phyloP scores from a whole-genome alignment of 768 basidiomycete genomes.

The Termitomyces sp. region DNA sequence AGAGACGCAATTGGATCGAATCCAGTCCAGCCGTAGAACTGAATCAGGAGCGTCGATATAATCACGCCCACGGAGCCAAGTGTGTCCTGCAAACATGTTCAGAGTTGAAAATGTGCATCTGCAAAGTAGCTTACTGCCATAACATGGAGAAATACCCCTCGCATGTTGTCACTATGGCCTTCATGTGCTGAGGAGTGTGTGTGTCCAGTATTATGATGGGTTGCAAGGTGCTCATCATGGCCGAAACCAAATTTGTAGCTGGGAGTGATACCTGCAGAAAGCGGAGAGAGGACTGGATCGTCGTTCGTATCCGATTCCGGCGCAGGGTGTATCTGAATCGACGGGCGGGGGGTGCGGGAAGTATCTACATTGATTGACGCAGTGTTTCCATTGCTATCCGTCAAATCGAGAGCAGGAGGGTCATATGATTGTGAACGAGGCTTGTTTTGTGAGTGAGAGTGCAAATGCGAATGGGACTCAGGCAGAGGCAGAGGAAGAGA shows the following conservation, averaged over 20 bases:
- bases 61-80: constrained; percentile 98
- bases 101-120: background rate
- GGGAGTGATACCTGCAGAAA: constrained; percentile 43
- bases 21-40: constrained; percentile 96
- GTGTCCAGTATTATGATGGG: constrained; percentile 37
- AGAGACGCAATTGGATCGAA: constrained; percentile 98
- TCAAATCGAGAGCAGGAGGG: constrained; percentile 10
- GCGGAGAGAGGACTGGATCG: constrained; percentile 15
- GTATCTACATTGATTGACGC: constrained; percentile 30
- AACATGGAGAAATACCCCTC: constrained; percentile 96
- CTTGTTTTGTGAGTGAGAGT: constrained; percentile 19
- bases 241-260: constrained; percentile 48
- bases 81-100: constrained; percentile 58
- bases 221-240: constrained; percentile 46
- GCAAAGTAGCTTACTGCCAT: constrained; percentile 66
- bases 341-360: constrained; percentile 33
- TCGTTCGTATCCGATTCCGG: constrained; percentile 7
- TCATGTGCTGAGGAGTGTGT: constrained; percentile 55
- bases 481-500: constrained; percentile 20
- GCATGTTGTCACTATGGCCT: constrained; percentile 97
- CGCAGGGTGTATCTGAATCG: constrained; percentile 29
- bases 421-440: constrained; percentile 25
- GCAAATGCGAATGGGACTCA: constrained; percentile 10
- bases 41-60: constrained; percentile 91
- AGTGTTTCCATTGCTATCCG: constrained; percentile 7